Conservation (phyloP, 1,284 basidiomycete species). For the Ganoderma sinense region DNA sequence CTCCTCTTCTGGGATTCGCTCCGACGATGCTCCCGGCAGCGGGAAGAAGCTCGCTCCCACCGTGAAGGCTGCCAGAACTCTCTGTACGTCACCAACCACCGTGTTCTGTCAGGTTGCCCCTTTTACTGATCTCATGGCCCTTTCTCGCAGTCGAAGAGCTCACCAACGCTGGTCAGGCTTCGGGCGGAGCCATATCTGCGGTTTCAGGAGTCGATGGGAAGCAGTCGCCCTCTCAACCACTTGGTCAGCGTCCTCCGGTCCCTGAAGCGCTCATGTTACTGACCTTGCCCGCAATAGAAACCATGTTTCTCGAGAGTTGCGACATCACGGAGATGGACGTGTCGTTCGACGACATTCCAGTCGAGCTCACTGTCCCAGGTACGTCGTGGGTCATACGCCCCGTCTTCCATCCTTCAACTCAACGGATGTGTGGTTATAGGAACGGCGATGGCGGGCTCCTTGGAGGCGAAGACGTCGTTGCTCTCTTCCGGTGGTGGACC, state of each 20-base stretch:
- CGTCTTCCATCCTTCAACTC: not conserved
- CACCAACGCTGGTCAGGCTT: no score
- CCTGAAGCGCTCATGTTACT: not conserved
- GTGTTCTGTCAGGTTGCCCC: not conserved
- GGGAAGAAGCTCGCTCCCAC: not conserved
- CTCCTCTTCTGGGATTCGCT: no score
- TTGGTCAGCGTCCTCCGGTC: not conserved
- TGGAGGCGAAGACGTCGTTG: not conserved
- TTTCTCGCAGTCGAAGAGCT: not conserved
- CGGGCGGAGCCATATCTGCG: not conserved
- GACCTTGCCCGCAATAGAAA: not conserved
- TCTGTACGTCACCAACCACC: not conserved
- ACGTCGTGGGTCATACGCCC: not conserved
- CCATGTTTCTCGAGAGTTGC: not conserved
- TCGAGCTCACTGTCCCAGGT: not conserved
- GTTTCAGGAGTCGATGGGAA: not conserved
- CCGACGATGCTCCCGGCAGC: no score
- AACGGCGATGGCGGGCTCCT: not conserved
- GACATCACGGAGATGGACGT: slow-evolving; percentile 7
- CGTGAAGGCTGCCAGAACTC: not conserved
- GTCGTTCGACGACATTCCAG: no score
- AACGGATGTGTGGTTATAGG: not conserved
- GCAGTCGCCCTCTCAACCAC: not conserved
- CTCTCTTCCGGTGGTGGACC: not conserved
- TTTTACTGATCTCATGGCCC: not conserved